phyloP scores from a whole-genome alignment of 2,329 filamentous ascomycete genomes.

The Alternaria ethzedia region DNA sequence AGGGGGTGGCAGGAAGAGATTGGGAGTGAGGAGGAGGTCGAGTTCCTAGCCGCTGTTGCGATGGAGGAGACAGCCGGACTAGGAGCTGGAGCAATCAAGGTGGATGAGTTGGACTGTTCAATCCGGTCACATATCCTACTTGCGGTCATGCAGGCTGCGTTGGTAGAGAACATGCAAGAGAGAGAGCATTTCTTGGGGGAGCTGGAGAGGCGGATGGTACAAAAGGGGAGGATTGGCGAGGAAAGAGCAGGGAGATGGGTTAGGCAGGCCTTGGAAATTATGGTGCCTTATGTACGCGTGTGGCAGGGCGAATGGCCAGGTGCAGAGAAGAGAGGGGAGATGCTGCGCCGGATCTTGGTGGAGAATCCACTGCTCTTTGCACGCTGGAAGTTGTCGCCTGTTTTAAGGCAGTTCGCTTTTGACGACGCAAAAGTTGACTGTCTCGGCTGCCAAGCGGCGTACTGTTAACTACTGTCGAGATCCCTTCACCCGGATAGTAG shows the following conservation, averaged over 20 bases:
- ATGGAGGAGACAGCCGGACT: slow-evolving; percentile 1
- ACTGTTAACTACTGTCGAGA: background rate
- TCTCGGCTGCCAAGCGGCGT: slow-evolving; percentile 2
- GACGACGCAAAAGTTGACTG: slow-evolving; percentile 5
- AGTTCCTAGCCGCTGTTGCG: slow-evolving; percentile 5
- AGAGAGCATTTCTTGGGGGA: background rate
- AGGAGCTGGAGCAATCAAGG: background rate
- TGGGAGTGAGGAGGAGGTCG: slow-evolving; percentile 5
- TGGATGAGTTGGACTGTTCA: slow-evolving; percentile 2
- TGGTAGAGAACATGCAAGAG: background rate
- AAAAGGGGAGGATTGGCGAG: background rate
- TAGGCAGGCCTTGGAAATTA: background rate
- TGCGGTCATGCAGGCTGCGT: slow-evolving; percentile 1
- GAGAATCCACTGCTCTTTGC: background rate
- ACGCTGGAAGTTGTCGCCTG: slow-evolving; percentile 6
- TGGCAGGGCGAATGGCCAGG: background rate
- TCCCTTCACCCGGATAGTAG: background rate
- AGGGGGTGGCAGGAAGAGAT: slow-evolving; percentile 5
- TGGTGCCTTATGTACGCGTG: background rate
- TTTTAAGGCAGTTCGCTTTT: slow-evolving; percentile 3
- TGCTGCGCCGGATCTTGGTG: background rate
- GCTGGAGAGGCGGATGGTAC: background rate
- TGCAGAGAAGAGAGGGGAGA: background rate
- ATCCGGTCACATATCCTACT: slow-evolving; percentile 3
- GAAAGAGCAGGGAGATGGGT: background rate